Evolutionary conservation across 805 yeast species (phyloP).

Genomic region (Maudiozyma serrabonitensis): DNA sequence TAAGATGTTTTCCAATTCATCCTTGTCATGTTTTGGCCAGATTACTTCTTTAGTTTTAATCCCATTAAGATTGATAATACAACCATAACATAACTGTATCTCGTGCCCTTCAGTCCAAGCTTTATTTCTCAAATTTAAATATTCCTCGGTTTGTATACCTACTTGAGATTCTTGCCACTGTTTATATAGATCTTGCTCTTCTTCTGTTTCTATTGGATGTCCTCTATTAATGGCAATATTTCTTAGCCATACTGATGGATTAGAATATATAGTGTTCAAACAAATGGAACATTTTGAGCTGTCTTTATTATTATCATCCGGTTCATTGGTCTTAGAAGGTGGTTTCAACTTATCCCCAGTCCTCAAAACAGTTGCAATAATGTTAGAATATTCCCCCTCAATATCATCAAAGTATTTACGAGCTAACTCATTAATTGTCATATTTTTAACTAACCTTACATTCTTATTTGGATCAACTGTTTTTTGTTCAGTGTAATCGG

Average conservation of each 20-base stretch:
- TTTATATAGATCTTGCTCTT: slow-evolving; percentile 32
- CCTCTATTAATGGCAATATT: slow-evolving; percentile 55
- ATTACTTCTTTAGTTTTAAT: slow-evolving; percentile 30
- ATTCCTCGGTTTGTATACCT: slow-evolving; percentile 13
- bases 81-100: slow-evolving; percentile 59
- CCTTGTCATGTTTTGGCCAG: slow-evolving; percentile 29
- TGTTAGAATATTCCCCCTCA: slow-evolving; percentile 75
- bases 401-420: slow-evolving; percentile 60
- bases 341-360: slow-evolving; percentile 69
- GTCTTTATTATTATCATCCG: slow-evolving; percentile 5
- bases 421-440: slow-evolving; percentile 75
- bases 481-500: slow-evolving; percentile 22
- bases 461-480: slow-evolving; percentile 23
- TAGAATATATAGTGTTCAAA: slow-evolving; percentile 40
- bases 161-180: slow-evolving; percentile 28
- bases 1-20: slow-evolving; percentile 31
- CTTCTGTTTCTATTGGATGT: slow-evolving; percentile 37
- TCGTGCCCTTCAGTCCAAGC: slow-evolving; percentile 15
- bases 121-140: slow-evolving; percentile 14
- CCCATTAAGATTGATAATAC: slow-evolving; percentile 53
- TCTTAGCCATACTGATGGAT: slow-evolving; percentile 58
- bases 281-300: slow-evolving; percentile 47
- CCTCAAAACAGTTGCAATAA: slow-evolving; percentile 84
- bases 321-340: slow-evolving; percentile 27
- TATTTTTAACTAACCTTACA: slow-evolving; percentile 39